Evolutionary conservation across 2,329 filamentous ascomycete genomes (phyloP).

Genomic region (Sporothrix brasiliensis): DNA sequence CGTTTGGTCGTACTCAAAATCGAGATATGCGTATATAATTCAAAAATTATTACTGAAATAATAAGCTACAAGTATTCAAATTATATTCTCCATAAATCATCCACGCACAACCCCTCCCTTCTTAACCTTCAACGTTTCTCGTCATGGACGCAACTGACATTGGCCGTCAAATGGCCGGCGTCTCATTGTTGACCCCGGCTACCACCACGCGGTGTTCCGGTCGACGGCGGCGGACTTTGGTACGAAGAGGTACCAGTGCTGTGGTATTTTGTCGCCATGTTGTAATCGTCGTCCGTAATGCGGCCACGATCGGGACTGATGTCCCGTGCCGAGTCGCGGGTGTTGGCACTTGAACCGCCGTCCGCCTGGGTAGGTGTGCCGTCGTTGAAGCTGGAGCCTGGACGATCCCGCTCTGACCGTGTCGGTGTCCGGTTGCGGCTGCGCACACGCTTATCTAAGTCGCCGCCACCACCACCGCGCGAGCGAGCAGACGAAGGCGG

Average conservation of each 20-base stretch:
- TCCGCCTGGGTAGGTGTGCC: not conserved
- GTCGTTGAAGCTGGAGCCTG: not conserved
- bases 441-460: not conserved
- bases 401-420: not conserved
- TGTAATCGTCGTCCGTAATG: constrained; percentile 8
- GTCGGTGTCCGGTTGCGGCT: constrained; percentile 24
- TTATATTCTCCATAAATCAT: too few relatives aligned
- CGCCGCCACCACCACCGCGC: constrained; percentile 15
- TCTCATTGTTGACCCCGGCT: not conserved
- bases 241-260: constrained; percentile 2
- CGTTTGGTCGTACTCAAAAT: too few relatives aligned
- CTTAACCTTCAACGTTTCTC: too few relatives aligned
- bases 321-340: not conserved
- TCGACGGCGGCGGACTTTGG: constrained; percentile 21
- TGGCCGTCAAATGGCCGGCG: not conserved
- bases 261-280: not conserved
- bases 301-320: constrained; percentile 3
- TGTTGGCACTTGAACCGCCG: not conserved
- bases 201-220: not conserved
- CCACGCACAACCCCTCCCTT: too few relatives aligned
- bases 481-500: constrained; percentile 17
- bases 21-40: too few relatives aligned
- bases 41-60: too few relatives aligned
- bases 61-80: too few relatives aligned
- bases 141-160: too few relatives aligned